These are phyloP conservation scores for Naganishia randhawae DNA, from an alignment of 768 basidiomycete genomes.

Conservation along the genomic window DNA sequence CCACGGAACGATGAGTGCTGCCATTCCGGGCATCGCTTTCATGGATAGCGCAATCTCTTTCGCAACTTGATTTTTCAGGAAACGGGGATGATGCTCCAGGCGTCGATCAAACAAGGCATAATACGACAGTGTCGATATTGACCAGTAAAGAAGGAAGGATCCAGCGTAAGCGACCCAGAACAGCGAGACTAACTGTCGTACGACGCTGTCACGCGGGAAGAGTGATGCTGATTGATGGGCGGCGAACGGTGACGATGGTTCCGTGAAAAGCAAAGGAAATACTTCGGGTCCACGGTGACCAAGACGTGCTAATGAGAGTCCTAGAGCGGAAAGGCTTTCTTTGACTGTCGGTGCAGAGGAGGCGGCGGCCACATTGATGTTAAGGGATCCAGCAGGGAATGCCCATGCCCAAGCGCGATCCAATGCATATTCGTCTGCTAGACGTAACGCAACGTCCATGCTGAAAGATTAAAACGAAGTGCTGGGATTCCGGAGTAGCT, in stretches of 20 bases:
- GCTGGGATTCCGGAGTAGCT: background rate
- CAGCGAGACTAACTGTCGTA: slow-evolving; percentile 71
- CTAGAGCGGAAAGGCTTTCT: slow-evolving; percentile 48
- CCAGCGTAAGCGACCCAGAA: slow-evolving; percentile 69
- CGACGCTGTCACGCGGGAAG: slow-evolving; percentile 68
- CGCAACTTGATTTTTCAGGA: slow-evolving; percentile 74
- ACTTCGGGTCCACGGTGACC: slow-evolving; percentile 58
- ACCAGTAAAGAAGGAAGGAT: slow-evolving; percentile 79
- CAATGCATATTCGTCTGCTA: slow-evolving; percentile 18
- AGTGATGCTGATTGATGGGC: slow-evolving; percentile 29
- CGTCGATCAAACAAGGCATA: slow-evolving; percentile 81
- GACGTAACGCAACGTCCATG: slow-evolving; percentile 20
- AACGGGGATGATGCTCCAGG: slow-evolving; percentile 93
- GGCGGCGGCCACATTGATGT: slow-evolving; percentile 35
- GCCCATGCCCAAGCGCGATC: slow-evolving; percentile 18
- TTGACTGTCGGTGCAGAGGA: slow-evolving; percentile 30
- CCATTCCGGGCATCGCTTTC: slow-evolving; percentile 77
- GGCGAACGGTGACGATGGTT: background rate
- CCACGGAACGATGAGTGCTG: slow-evolving; percentile 81
- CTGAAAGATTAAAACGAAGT: slow-evolving; percentile 16
- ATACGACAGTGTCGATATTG: slow-evolving; percentile 81
- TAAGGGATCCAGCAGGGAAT: slow-evolving; percentile 18
- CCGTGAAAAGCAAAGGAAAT: slow-evolving; percentile 10
- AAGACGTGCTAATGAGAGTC: slow-evolving; percentile 17
- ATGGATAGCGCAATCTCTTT: slow-evolving; percentile 72